A percentile compares a stretch with the other conserved stretches of the same genome.
Evolutionary conservation across 192 early-diverging fungal genomes (phyloP).

Genomic region (Lobosporangium transversale): DNA sequence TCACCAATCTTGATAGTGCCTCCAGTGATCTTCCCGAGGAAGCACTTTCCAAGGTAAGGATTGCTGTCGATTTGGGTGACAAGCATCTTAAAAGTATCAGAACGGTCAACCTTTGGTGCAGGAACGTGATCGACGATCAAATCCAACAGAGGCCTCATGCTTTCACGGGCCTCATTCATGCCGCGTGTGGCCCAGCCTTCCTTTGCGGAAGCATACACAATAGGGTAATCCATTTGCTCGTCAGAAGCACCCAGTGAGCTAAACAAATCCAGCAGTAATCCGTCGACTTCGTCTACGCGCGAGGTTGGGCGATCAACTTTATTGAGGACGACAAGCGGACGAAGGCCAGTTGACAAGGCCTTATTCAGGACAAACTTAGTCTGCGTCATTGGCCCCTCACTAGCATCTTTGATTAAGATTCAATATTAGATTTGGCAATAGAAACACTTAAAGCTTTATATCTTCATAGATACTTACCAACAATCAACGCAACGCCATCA

Average conservation of each 20-base stretch:
- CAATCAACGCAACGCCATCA: conserved; percentile 87
- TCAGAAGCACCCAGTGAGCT: conserved; percentile 80
- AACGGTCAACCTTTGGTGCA: conserved; percentile 69
- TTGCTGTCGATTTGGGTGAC: conserved; percentile 90
- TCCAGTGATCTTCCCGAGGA: conserved; percentile 77
- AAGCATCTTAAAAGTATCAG: conserved; percentile 79
- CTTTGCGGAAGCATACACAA: conserved; percentile 83
- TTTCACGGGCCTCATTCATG: conserved; percentile 56
- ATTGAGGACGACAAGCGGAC: conserved; percentile 85
- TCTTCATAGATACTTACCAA: conserved; percentile 56
- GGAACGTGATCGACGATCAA: conserved; percentile 77
- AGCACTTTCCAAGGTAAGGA: conserved; percentile 85
- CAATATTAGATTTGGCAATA: no score
- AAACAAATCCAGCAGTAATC: conserved; percentile 83
- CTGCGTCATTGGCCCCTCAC: conserved; percentile 91
- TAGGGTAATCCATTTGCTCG: conserved; percentile 82
- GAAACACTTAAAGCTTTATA: no score
- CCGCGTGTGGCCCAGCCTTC: conserved; percentile 81
- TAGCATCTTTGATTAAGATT: conserved; percentile 74
- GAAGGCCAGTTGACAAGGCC: conserved; percentile 73
- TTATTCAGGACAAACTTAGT: conserved; percentile 89
- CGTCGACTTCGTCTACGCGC: conserved; percentile 81
- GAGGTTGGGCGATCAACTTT: conserved; percentile 85
- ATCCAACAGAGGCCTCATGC: conserved; percentile 77
- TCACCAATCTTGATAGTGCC: conserved; percentile 79